These are phyloP conservation scores for Chalciporus piperatus DNA, from an alignment of 768 basidiomycete species.

Conservation along the genomic window DNA sequence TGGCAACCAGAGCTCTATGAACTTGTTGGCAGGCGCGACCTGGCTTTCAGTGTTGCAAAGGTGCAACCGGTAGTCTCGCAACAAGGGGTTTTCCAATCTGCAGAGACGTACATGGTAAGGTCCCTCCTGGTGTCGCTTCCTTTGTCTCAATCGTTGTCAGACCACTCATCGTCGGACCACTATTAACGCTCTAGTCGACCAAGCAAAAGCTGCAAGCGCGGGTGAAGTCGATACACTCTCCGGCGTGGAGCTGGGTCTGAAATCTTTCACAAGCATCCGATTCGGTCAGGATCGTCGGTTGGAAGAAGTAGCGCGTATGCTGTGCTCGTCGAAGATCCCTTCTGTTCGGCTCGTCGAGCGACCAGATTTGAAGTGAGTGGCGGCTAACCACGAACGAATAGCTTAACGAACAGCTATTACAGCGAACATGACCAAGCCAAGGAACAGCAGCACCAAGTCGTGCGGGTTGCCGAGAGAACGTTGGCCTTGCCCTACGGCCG, in stretches of 20 bases:
- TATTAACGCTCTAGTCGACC: conserved; percentile 49
- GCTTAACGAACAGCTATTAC: conserved; percentile 2
- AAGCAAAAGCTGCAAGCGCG: conserved; percentile 46
- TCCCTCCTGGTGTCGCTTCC: background rate
- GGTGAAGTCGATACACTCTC: conserved; percentile 60
- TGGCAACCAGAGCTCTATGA: conserved; percentile 55
- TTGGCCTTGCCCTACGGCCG: conserved; percentile 88
- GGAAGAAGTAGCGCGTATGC: conserved; percentile 88
- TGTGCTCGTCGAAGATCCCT: conserved; percentile 74
- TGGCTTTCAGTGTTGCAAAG: conserved; percentile 31
- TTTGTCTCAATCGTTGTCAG: conserved; percentile 34
- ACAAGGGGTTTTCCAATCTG: conserved; percentile 28
- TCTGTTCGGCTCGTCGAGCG: conserved; percentile 66
- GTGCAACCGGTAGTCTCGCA: conserved; percentile 31
- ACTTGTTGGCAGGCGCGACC: conserved; percentile 30
- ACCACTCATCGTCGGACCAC: conserved; percentile 48
- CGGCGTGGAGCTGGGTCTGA: conserved; percentile 69
- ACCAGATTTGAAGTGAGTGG: conserved; percentile 64
- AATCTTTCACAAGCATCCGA: conserved; percentile 77
- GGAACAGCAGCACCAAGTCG: conserved; percentile 79
- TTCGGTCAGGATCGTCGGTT: conserved; percentile 89
- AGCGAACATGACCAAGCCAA: conserved; percentile 88
- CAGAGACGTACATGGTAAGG: conserved; percentile 33
- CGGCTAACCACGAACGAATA: background rate
- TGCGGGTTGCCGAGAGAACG: conserved; percentile 82